These are phyloP conservation scores for Colletotrichum simmondsii DNA, from an alignment of 2,329 filamentous ascomycete species.

Conservation along the genomic window DNA sequence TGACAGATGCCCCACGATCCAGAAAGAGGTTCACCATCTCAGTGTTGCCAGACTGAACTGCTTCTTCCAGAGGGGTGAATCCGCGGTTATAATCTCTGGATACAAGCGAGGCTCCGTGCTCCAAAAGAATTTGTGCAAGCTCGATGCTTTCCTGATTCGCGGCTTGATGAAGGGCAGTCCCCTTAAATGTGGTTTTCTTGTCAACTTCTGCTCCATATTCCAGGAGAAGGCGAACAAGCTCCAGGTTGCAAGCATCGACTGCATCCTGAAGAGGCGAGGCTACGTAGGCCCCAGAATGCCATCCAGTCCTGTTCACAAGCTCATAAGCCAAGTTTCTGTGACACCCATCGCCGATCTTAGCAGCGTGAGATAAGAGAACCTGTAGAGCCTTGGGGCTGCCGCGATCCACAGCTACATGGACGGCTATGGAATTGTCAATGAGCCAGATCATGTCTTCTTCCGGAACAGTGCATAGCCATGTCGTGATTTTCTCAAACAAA, in stretches of 20 bases:
- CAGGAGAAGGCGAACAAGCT: neutral
- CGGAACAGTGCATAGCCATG: neutral
- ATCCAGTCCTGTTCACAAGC: neutral
- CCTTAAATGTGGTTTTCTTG: neutral
- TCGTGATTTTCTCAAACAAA: neutral
- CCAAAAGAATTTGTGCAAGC: neutral
- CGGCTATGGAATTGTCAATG: neutral
- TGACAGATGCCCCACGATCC: neutral
- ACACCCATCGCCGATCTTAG: neutral
- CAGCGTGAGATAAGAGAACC: neutral
- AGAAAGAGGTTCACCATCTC: neutral
- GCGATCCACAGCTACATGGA: neutral
- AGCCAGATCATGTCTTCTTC: conserved; percentile 6
- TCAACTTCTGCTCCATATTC: neutral
- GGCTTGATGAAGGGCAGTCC: neutral
- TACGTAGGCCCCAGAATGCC: neutral
- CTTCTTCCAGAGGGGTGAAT: neutral
- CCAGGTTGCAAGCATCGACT: neutral
- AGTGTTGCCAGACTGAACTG: neutral
- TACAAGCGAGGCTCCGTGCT: neutral
- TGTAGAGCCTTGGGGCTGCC: neutral
- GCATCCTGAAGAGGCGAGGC: neutral
- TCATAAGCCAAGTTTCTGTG: neutral
- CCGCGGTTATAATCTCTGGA: neutral
- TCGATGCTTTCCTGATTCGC: neutral